These are phyloP conservation scores for Phaffia rhodozyma DNA, from an alignment of 1,284 basidiomycete genomes.

Conservation along the genomic window DNA sequence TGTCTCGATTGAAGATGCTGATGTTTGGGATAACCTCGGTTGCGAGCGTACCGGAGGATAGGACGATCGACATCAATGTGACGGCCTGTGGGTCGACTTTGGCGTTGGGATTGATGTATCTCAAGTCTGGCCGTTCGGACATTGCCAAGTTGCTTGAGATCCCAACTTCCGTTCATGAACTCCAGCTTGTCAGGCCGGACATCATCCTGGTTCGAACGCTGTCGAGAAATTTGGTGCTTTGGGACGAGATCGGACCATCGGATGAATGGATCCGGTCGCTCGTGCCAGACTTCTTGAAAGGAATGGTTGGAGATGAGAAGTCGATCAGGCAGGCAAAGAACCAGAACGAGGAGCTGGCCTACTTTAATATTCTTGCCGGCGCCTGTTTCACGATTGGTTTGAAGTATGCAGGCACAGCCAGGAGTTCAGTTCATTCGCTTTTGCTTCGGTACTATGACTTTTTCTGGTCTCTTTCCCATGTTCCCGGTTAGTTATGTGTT, in stretches of 20 bases:
- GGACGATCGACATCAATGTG: slow-evolving; percentile 64
- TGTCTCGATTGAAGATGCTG: slow-evolving; percentile 53
- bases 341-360: slow-evolving; percentile 69
- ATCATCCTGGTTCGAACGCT: slow-evolving; percentile 72
- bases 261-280: slow-evolving; percentile 65
- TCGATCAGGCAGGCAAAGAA: slow-evolving; percentile 39
- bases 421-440: slow-evolving; percentile 69
- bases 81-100: slow-evolving; percentile 84
- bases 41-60: slow-evolving; percentile 19
- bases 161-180: slow-evolving; percentile 60
- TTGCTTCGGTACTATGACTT: slow-evolving; percentile 70
- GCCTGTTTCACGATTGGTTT: slow-evolving; percentile 83
- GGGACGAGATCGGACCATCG: slow-evolving; percentile 62
- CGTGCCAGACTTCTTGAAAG: slow-evolving; percentile 56
- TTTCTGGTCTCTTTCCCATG: slow-evolving; percentile 44
- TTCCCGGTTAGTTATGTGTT: slow-evolving; percentile 27
- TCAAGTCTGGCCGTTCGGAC: slow-evolving; percentile 69
- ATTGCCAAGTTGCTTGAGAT: slow-evolving; percentile 72
- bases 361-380: slow-evolving; percentile 78
- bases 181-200: slow-evolving; percentile 79
- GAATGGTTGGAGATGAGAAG: slow-evolving; percentile 42
- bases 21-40: slow-evolving; percentile 7
- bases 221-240: slow-evolving; percentile 71
- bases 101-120: slow-evolving; percentile 82
- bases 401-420: slow-evolving; percentile 85